phyloP scores from a whole-genome alignment of 2,329 filamentous ascomycete species.

The Zarea fungicola region DNA sequence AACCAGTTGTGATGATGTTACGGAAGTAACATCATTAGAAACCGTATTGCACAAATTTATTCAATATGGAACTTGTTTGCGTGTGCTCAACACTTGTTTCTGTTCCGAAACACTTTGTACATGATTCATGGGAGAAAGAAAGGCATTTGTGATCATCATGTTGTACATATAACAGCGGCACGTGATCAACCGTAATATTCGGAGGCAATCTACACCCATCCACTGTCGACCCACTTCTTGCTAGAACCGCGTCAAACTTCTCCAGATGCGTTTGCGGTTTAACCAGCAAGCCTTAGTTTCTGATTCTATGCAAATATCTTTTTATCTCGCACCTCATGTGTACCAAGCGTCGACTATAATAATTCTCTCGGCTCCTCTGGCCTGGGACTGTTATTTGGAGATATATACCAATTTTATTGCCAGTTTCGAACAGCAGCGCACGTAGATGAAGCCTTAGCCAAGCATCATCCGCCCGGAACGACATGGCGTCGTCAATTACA shows the following conservation, averaged over 20 bases:
- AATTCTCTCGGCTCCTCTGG: neutral
- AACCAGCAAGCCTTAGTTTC: neutral
- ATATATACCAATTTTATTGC: neutral
- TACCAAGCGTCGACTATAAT: neutral
- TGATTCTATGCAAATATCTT: conserved; percentile 1
- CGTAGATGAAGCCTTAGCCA: neutral
- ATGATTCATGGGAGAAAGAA: no score
- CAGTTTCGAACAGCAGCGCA: neutral
- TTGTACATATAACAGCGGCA: conserved; percentile 1
- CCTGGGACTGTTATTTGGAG: neutral
- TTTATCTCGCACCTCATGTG: conserved; percentile 7
- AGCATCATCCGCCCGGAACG: conserved; percentile 6
- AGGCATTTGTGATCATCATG: neutral
- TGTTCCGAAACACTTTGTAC: no score
- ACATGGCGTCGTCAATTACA: conserved; percentile 34
- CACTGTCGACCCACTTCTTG: conserved; percentile 9
- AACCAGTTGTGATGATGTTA: no score
- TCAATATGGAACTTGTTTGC: no score
- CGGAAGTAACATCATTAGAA: no score
- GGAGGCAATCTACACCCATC: conserved; percentile 2
- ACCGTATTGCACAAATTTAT: no score
- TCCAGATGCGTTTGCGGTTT: conserved; percentile 8
- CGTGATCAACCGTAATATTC: conserved; percentile 7
- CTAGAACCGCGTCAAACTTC: conserved; percentile 14
- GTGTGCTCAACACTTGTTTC: no score